Percentiles rank a stretch among this genome's conserved stretches.
Conservation (phyloP, 768 basidiomycete species). For the Phanerochaete carnosa region DNA sequence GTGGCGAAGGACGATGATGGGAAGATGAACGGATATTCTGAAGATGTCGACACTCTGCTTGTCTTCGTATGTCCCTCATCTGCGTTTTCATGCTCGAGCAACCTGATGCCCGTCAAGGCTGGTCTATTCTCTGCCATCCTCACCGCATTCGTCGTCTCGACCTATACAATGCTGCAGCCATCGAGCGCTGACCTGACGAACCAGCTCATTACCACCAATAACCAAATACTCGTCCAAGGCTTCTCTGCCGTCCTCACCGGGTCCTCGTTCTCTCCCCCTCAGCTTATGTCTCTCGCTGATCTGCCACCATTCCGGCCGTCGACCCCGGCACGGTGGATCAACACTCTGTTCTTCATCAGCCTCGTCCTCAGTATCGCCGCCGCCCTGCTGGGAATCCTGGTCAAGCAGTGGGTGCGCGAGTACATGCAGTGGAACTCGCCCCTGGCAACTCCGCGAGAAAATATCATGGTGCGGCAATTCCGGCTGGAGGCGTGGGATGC, state of each 20-base stretch:
- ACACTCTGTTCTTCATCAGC: neutral
- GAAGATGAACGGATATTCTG: too few species aligned
- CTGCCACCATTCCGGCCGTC: neutral
- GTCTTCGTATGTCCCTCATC: neutral
- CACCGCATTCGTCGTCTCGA: neutral
- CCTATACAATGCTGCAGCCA: neutral
- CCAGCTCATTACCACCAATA: too few species aligned
- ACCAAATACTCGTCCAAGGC: neutral
- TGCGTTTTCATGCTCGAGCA: too few species aligned
- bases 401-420: conserved; percentile 2
- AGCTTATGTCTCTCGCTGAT: neutral
- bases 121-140: neutral
- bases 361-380: conserved; percentile 3
- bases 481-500: neutral
- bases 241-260: neutral
- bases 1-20: too few species aligned
- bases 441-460: neutral
- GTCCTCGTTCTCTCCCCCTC: neutral
- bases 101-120: too few species aligned
- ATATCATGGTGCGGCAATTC: neutral
- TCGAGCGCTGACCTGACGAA: neutral
- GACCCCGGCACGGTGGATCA: neutral
- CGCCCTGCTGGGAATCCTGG: neutral
- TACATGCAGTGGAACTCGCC: neutral
- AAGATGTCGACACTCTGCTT: neutral